Conservation (phyloP, 768 basidiomycete species). For the Termitomyces sp. region DNA sequence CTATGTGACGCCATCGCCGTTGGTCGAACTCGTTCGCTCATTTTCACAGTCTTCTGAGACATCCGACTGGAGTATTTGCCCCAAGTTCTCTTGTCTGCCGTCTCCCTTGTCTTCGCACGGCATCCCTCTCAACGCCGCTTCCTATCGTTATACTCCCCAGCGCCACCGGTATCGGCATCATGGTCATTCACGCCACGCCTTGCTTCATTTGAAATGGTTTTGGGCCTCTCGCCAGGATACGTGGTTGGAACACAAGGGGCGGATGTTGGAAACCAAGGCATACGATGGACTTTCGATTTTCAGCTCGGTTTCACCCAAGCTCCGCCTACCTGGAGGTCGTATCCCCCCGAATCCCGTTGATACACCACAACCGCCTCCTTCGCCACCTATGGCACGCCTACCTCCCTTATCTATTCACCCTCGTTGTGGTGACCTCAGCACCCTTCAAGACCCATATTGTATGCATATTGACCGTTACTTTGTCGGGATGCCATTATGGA, state of each 20-base stretch:
- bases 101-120: conserved; percentile 30
- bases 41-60: conserved; percentile 4
- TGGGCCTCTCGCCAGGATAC: conserved; percentile 54
- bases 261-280: conserved; percentile 17
- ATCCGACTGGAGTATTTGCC: conserved; percentile 18
- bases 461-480: conserved; percentile 56
- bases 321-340: conserved; percentile 5
- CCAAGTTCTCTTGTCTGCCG: conserved; percentile 31
- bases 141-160: conserved; percentile 18
- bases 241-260: conserved; percentile 34
- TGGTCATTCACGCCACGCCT: conserved; percentile 57
- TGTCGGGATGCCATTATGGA: conserved; percentile 53
- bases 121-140: conserved; percentile 11
- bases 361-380: conserved; percentile 11
- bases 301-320: conserved; percentile 10
- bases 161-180: conserved; percentile 48
- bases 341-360: conserved; percentile 10
- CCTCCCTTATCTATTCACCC: conserved; percentile 45
- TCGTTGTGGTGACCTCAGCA: conserved; percentile 56
- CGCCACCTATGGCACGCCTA: conserved; percentile 9
- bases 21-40: conserved; percentile 8
- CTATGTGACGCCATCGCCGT: neutral
- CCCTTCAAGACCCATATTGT: conserved; percentile 53
- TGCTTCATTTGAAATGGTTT: conserved; percentile 55
- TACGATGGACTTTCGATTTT: conserved; percentile 22